phyloP scores from a whole-genome alignment of 352 stramenopile genomes.

The Pythium pectinolyticum region DNA sequence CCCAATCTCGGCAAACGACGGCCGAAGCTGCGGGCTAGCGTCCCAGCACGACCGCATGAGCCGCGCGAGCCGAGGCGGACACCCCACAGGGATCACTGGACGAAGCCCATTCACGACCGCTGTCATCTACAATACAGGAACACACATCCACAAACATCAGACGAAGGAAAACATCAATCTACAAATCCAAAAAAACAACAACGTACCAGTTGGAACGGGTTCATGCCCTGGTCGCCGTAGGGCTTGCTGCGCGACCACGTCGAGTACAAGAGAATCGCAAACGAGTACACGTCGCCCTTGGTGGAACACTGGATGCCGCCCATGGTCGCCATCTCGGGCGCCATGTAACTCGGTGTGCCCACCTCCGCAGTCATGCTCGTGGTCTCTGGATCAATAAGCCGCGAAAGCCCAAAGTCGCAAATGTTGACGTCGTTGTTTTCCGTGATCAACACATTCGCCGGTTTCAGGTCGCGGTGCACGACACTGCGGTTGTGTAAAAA shows the following conservation, averaged over 20 bases:
- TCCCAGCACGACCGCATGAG: conserved; percentile 88
- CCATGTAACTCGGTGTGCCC: conserved; percentile 89
- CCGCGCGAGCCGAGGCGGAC: conserved; percentile 64
- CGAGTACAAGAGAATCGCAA: conserved; percentile 84
- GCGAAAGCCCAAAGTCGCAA: conserved; percentile 92
- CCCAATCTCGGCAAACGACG: conserved; percentile 80
- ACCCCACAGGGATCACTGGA: conserved; percentile 83
- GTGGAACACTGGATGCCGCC: conserved; percentile 85
- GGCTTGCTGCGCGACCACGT: conserved; percentile 87
- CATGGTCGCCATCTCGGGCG: conserved; percentile 90
- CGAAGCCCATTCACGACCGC: conserved; percentile 84
- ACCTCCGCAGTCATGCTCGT: conserved; percentile 88
- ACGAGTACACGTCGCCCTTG: conserved; percentile 87
- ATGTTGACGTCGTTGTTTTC: conserved; percentile 91
- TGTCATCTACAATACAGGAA: conserved; percentile 61
- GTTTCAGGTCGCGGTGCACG: conserved; percentile 91
- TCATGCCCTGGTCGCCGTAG: conserved; percentile 89
- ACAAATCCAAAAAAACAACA: too few relatives aligned
- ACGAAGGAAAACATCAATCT: too few relatives aligned
- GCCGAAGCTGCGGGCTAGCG: conserved; percentile 61
- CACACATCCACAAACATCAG: neutral
- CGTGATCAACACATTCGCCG: conserved; percentile 93
- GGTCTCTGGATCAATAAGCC: conserved; percentile 81
- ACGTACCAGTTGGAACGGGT: conserved; percentile 84
- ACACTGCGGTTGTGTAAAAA: conserved; percentile 90